Percentiles rank a stretch among this genome's conserved stretches.
Conservation (phyloP, 73 alveolate genomes). For the Tetrahymena elliotti region DNA sequence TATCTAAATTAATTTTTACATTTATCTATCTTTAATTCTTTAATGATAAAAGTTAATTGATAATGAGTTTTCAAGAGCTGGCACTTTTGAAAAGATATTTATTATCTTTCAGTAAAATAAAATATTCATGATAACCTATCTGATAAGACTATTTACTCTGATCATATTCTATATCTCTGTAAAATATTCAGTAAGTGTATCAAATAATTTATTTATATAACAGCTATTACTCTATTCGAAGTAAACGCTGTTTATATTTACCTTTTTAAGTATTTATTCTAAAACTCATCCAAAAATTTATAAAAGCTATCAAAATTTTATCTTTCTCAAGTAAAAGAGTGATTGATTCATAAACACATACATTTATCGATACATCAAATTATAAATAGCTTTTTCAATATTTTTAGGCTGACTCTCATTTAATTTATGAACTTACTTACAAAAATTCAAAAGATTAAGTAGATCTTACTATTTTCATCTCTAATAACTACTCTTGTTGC, state of each 20-base stretch:
- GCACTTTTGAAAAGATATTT: too few relatives aligned
- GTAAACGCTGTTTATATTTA: background rate
- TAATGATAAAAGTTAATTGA: too few relatives aligned
- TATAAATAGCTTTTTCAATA: background rate
- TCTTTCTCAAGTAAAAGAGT: too few relatives aligned
- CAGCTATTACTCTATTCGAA: background rate
- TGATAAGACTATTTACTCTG: background rate
- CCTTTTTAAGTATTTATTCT: background rate
- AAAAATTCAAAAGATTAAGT: background rate
- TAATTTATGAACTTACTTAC: background rate
- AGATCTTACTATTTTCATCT: background rate
- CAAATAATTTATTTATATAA: too few relatives aligned
- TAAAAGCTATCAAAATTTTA: too few relatives aligned
- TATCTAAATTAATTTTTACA: too few relatives aligned
- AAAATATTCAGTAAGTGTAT: background rate
- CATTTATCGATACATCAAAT: background rate
- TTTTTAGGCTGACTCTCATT: background rate
- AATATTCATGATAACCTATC: background rate
- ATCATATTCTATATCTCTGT: too few relatives aligned
- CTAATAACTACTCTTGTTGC: background rate
- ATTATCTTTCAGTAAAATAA: too few relatives aligned
- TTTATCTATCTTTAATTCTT: too few relatives aligned
- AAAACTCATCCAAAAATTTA: background rate
- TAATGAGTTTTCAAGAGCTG: too few relatives aligned
- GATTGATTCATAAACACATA: too few relatives aligned